Evolutionary conservation across 768 basidiomycete genomes (phyloP), one percentile per base, ranked within the genome.

Genomic region (Leccinum rimulosum): DNA sequence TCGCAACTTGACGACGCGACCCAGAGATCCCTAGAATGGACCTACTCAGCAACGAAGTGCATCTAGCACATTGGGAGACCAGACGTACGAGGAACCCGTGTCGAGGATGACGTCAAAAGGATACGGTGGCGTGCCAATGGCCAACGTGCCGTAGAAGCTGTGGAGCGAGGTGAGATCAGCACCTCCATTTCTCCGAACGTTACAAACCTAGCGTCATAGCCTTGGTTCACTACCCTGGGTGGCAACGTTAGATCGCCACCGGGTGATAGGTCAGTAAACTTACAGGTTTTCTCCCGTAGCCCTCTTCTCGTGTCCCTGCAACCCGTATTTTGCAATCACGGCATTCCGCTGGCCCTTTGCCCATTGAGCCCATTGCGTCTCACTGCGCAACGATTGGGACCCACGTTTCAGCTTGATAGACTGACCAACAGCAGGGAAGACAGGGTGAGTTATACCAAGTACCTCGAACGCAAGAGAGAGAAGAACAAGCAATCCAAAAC

Each of bases 171-270:
- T 64, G 12, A 68, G 50, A 31, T 25, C 9, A 36, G n/a, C 31
- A 10, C 14, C 14, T 30, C 4, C 15, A 50, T n/a, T 6, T 47
- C 31, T 28, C 5, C 9, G 3, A 28, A 52, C 10, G 30, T 3
- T 8, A 49, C 57, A 54, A 66, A 84, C 86, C 81, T 85, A 6
- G 86, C 82, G 66, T 91, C 89, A 11, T 75, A 72, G 48, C 82
- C 82, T 73, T 88, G 85, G 62, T 88, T 84, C 38, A 82, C 78
- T 6, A 89, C 69, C 28, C 88, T 89, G 64, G 22, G 19, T 3
- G 25, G 27, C 33, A 50, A 49, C 7, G 19, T 68, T 38, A 70
- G 50, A 27, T 12, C 40, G 1, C 25, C 7, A 12, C 4, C 9
- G 33, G 17, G 19, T 3, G 8, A 51, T 40, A 27, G 10, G 25